Percentiles rank a stretch among this genome's conserved stretches.
These are phyloP conservation scores for Septoria petroselini DNA, from an alignment of 2,329 filamentous ascomycete species.

Conservation along the genomic window DNA sequence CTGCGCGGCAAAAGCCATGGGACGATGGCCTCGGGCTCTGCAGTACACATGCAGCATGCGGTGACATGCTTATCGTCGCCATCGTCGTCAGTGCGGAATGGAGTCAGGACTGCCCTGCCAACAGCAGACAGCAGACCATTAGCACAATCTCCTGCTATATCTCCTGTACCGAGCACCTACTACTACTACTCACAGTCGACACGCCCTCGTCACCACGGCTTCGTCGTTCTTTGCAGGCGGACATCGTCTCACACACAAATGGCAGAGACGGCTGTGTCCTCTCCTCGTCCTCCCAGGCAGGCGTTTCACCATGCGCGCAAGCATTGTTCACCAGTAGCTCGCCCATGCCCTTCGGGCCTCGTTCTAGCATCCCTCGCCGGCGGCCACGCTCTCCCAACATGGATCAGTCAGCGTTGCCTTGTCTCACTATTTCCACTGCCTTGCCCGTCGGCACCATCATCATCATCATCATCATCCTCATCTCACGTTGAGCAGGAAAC, in stretches of 20 bases:
- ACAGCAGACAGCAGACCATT: no score
- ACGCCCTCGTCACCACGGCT: background rate
- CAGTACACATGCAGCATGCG: no score
- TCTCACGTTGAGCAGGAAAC: slow-evolving; percentile 8
- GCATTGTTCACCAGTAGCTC: slow-evolving; percentile 14
- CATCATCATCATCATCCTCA: no score
- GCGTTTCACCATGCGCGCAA: slow-evolving; percentile 20
- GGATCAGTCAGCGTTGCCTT: slow-evolving; percentile 20
- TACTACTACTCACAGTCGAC: no score
- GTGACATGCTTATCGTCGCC: no score
- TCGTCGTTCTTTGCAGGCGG: slow-evolving; percentile 12
- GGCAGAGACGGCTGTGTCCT: slow-evolving; percentile 13
- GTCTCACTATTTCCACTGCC: slow-evolving; percentile 21
- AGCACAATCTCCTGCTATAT: no score
- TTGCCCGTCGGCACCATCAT: slow-evolving; percentile 13
- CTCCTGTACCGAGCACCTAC: no score
- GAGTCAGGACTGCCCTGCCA: no score
- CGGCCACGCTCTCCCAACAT: slow-evolving; percentile 14
- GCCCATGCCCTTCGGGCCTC: slow-evolving; percentile 8
- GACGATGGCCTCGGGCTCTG: no score
- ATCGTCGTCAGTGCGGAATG: no score
- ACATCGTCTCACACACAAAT: slow-evolving; percentile 11
- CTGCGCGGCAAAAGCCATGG: slow-evolving; percentile 5
- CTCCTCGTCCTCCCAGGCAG: slow-evolving; percentile 4
- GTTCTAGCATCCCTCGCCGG: slow-evolving; percentile 17